Evolutionary conservation across 225 moss, liverwort and hornwort species (phyloP), one percentile per base, ranked within the genome.

Genomic region (Asterella californica): DNA sequence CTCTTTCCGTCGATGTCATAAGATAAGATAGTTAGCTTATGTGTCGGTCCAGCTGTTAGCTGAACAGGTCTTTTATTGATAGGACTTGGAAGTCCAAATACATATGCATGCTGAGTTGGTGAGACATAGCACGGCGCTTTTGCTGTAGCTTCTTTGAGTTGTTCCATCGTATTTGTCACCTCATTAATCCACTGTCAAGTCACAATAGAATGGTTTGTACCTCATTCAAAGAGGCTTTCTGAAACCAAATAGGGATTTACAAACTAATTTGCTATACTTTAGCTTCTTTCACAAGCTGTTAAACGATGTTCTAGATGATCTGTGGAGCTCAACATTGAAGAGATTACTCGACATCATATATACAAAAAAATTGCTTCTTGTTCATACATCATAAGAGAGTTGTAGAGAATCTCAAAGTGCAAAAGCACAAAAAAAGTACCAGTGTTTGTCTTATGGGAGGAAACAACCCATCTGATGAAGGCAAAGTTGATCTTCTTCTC

Each of bases 31-130:
- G 25, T 64, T 12, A 84, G 55, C 12, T 10, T 71, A 68, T 87
- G 79, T 38, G 49, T 19, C 5, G 19, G 6, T 37, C 81, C 84
- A 0, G 64, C 46, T 27, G 78, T 54, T 21, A 87, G 50, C 18
- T 70, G 81, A 49, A 75, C 25, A 0, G 64, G 70, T 2, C 5
- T 29, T 12, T 70, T 42, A 2, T 37, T 66, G 50, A 33, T 10
- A 29, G 75, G 55, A 32, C n/a, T 53, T 32, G 85, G 80, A 63
- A 83, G 77, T 3, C 85, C 85, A 11, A 82, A 62, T 30, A 83
- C 75, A 33, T 63, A 53, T 6, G 68, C 76, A 32, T 55, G 75
- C 9, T 76, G 32, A 59, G 75, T 76, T 6, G n/a, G 5, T 54
- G 55, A 5, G 57, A 34, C 2, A 21, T 76, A 55, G 54, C 75